These are phyloP conservation scores for Chiua virens DNA, from an alignment of 768 basidiomycete genomes.

Conservation along the genomic window DNA sequence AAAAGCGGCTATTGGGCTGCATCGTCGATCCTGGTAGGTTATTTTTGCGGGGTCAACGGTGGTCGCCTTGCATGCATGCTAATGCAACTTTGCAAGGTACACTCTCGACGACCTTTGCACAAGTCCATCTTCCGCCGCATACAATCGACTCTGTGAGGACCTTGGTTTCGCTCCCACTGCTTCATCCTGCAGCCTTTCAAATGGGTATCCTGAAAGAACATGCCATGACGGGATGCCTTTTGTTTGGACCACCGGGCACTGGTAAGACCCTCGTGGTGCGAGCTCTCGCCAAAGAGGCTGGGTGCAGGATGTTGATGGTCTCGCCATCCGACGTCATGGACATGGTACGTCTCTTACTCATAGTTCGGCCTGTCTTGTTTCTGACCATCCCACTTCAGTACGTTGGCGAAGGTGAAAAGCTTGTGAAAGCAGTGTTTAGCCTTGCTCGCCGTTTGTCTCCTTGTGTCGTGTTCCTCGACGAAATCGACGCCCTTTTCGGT, in stretches of 20 bases:
- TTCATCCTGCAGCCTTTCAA: slow-evolving; percentile 85
- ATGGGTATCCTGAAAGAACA: slow-evolving; percentile 90
- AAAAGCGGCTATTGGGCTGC: slow-evolving; percentile 75
- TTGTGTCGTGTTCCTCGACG: slow-evolving; percentile 93
- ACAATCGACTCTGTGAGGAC: slow-evolving; percentile 93
- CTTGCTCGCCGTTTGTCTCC: slow-evolving; percentile 84
- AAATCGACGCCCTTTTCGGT: slow-evolving; percentile 91
- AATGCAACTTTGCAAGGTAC: slow-evolving; percentile 42
- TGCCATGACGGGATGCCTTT: slow-evolving; percentile 84
- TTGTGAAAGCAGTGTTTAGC: slow-evolving; percentile 85
- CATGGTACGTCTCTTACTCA: slow-evolving; percentile 58
- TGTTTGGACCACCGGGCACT: slow-evolving; percentile 93
- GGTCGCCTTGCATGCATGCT: neutral
- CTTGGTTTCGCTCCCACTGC: slow-evolving; percentile 83
- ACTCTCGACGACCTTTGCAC: slow-evolving; percentile 80
- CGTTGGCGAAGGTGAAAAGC: slow-evolving; percentile 87
- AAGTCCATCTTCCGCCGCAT: slow-evolving; percentile 84
- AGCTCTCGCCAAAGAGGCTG: slow-evolving; percentile 90
- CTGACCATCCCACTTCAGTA: slow-evolving; percentile 48
- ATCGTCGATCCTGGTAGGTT: slow-evolving; percentile 79
- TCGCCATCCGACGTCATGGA: slow-evolving; percentile 96
- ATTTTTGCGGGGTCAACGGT: neutral
- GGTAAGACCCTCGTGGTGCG: slow-evolving; percentile 90
- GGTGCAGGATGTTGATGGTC: slow-evolving; percentile 88
- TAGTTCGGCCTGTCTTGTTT: neutral